Base-by-base conservation (phyloP, 2,329 filamentous ascomycete species). In the Curvularia sp. region DNA sequence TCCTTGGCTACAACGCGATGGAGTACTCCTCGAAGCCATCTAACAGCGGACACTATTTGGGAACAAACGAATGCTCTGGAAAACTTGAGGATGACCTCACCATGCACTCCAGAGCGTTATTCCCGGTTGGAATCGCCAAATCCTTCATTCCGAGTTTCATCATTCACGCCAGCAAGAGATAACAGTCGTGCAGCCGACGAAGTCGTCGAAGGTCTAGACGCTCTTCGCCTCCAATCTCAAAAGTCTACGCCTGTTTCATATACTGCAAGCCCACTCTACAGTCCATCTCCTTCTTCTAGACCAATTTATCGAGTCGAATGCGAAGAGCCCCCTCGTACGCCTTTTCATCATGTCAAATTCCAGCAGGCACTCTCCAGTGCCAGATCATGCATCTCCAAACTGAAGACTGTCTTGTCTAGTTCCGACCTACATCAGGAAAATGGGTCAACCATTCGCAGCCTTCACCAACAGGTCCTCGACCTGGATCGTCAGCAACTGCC, bases 401-500 rank as follows among this genome's bases (percentile, higher is more conserved):
- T 83, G 34, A 59, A 59, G 0, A 45, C 55, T 6, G 75, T 77
- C 2, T 62, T 84, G 6, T 71, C 66, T 4, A 78, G 72, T 39
- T 75, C 76, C 0, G 58, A 63, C 3, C 41, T 43, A 19, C 41
- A 25, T n/a, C 19, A 15, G 10, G 3, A 25, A 15, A 4, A 5
- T 43, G 21, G 21, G 13, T 43, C 41, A 27, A 25, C 41, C 1
- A 79, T 83, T 48, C 30, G 64, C 10, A 59, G 61, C 12, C 74
- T 83, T 1, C 63, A 77, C 51, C 39, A 61, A 6, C 64, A 76
- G 32, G 79, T 78, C 1, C 25, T 55, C 1, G 55, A 65, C 0
- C 58, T 84, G 21, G 72, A 75, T 1, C 27, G 34, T 0, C 83
- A 82, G 45, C 63, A 77, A 18, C 77, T 75, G 25, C 77, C 77